Base-by-base conservation (phyloP, 768 basidiomycete species). In the Rhodotorula graminis region DNA sequence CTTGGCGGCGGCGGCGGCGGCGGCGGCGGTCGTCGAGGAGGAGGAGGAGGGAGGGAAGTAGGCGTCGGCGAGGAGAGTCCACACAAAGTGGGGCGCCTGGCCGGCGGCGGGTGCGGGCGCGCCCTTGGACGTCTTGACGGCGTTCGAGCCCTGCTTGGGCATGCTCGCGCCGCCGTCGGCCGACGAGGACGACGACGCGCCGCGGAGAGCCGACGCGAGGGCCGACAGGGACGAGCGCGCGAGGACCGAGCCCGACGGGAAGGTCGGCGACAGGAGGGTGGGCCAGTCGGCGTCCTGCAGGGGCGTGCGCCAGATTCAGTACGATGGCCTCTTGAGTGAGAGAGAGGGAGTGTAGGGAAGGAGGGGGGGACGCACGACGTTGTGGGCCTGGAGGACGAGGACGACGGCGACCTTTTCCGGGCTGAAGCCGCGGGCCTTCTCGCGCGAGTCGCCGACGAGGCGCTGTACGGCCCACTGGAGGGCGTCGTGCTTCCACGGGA, bases 391-490 rank as follows among this genome's bases (percentile, higher is more conserved):
- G 64, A 96, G 80, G 76, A 87, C 87, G 58, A 96, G 77, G 0
- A 87, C 85, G 72, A 96, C 75, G 5, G 91, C 93, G 44, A 97
- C 83, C 81, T 92, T 96, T 80, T 97, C 95, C 29, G 89, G 88
- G 5, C 90, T 89, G 93, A 94, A 97, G 29, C 81, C 77, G 44
- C 82, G 70, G 25, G 88, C 87, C 9, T 86, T 82, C 40, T 78
- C 72, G 55, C 76, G 47, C 37, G 74, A 59, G 55, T 75, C 73
- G 52, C 58, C 62, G 23, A 78, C 46, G 18, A 78, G 62, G 29
- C 72, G 47, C 70, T 77, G 76, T 3, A 77, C 27, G 87, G 88
- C 12, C 81, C 83, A 61, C 85, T 80, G 53, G 91, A 81, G 21
- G 84, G 52, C 59, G 33, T 78, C 77, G 19, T 71, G 63, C 84